Percentiles rank a stretch among this genome's conserved stretches.
Evolutionary conservation across 192 early-diverging fungal species (phyloP).

Genomic region (Allomyces macrogynus): DNA sequence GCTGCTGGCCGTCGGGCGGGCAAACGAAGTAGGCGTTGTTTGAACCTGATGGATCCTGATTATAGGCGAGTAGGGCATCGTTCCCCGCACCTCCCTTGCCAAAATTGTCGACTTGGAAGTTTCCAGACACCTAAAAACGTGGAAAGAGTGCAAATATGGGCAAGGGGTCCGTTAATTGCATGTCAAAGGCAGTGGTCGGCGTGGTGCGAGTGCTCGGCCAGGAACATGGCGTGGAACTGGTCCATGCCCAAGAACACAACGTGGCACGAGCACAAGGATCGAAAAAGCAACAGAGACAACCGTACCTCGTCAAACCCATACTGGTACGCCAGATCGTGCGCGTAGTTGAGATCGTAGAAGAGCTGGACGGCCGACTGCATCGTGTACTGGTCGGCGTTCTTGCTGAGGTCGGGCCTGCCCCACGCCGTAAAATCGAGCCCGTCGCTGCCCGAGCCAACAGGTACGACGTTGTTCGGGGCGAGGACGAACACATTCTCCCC

Average conservation of each 20-base stretch:
- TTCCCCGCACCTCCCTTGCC: not conserved
- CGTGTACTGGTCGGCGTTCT: not conserved
- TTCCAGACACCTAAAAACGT: slow-evolving; percentile 9
- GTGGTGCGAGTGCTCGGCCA: slow-evolving; percentile 14
- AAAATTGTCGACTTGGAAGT: slow-evolving; percentile 6
- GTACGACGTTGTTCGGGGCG: slow-evolving; percentile 8
- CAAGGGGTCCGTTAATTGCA: slow-evolving; percentile 23
- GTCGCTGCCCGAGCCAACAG: slow-evolving; percentile 11
- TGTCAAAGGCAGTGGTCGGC: slow-evolving; percentile 29
- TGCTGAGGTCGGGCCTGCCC: slow-evolving; percentile 8
- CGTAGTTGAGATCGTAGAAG: slow-evolving; percentile 33
- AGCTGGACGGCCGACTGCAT: slow-evolving; percentile 15
- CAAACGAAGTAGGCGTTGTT: slow-evolving; percentile 13
- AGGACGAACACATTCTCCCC: slow-evolving; percentile 92
- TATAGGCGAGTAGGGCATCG: not conserved
- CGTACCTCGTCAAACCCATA: slow-evolving; percentile 6
- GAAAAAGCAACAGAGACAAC: slow-evolving; percentile 7
- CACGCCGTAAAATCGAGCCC: slow-evolving; percentile 16
- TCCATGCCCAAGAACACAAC: too few relatives aligned
- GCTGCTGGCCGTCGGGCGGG: slow-evolving; percentile 8
- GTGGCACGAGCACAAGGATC: too few relatives aligned
- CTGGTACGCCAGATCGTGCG: slow-evolving; percentile 4
- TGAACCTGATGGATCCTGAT: not conserved
- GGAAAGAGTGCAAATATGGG: slow-evolving; percentile 23
- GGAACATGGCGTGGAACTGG: too few relatives aligned